Evolutionary conservation across 192 early-diverging fungal species (phyloP), one percentile per base, ranked within the genome.

Genomic region (Cetraspora pellucida): DNA sequence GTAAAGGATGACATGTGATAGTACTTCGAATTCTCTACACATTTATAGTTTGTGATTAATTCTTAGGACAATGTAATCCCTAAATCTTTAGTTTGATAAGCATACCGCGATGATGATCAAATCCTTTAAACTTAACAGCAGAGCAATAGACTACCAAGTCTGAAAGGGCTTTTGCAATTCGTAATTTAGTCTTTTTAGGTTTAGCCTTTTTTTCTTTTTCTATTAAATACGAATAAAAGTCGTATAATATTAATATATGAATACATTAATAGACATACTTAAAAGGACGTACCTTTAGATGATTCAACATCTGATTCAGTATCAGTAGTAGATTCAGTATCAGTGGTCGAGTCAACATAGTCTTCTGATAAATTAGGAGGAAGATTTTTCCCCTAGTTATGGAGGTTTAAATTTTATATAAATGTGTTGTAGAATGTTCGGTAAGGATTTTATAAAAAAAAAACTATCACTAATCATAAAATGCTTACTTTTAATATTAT

Each of bases 401-500:
- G 43, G 55, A 14, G 54, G 30, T 19, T n/a, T 23, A 13, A 13
- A n/a, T n/a, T 9, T 55, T 31, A 37, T 73, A 37, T 28, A n/a
- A 14, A n/a, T 54, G n/a, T 44, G 8, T 66, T 45, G 16, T 21
- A 43, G 0, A 21, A 19, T 52, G 50, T 52, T 19, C 4, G 4
- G 14, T 52, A 19, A 52, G 2, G 5, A 54, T 4, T 54, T 19
- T 54, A 54, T 19, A 54, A 16, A 54, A 19, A 28, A 25, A 57
- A 16, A 19, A 57, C 21, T 7, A 10, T 64, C 60, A n/a, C n/a
- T n/a, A 6, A 37, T 65, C 73, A 68, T 10, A 61, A 25, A 31
- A 37, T 37, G 3, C 86, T 88, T 81, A 87, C 87, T 81, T 97
- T 97, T 78, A 97, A 72, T 52, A 97, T 81, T 60, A 97, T 88